A percentile compares a stretch with the other conserved stretches of the same genome.
These are phyloP conservation scores for Mentha longifolia DNA, from an alignment of 257 asterid species.

Conservation along the genomic window DNA sequence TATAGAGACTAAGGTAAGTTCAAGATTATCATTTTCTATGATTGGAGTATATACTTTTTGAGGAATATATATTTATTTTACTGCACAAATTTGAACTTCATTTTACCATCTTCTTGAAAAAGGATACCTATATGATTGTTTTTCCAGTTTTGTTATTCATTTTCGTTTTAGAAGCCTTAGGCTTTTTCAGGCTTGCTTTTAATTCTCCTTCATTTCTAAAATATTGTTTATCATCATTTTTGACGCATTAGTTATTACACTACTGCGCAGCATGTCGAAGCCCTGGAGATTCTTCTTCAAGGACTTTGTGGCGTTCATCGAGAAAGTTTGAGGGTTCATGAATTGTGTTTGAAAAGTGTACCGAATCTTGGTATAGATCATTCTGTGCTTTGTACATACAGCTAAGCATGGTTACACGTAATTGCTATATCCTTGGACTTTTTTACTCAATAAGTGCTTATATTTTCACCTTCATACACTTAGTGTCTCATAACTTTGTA, in stretches of 20 bases:
- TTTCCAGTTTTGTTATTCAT: neutral
- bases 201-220: neutral
- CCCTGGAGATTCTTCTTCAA: constrained; percentile 92
- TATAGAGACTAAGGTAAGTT: constrained; percentile 80
- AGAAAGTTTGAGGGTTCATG: constrained; percentile 80
- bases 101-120: neutral
- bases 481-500: constrained; percentile 5
- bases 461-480: constrained; percentile 1
- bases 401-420: constrained; percentile 1
- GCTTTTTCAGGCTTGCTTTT: constrained; percentile 6
- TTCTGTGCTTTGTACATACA: constrained; percentile 7
- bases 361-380: constrained; percentile 69
- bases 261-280: constrained; percentile 85
- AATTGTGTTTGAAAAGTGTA: constrained; percentile 81
- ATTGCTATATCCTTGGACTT: neutral
- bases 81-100: neutral
- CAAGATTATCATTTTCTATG: neutral
- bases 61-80: neutral
- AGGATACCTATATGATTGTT: constrained; percentile 17
- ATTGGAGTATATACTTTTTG: constrained; percentile 1
- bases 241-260: constrained; percentile 20
- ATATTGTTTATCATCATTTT: neutral
- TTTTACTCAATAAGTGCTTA: neutral
- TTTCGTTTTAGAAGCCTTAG: too few species aligned
- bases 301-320: constrained; percentile 89